phyloP scores from a whole-genome alignment of 768 basidiomycete species.

The Zangia roseola region DNA sequence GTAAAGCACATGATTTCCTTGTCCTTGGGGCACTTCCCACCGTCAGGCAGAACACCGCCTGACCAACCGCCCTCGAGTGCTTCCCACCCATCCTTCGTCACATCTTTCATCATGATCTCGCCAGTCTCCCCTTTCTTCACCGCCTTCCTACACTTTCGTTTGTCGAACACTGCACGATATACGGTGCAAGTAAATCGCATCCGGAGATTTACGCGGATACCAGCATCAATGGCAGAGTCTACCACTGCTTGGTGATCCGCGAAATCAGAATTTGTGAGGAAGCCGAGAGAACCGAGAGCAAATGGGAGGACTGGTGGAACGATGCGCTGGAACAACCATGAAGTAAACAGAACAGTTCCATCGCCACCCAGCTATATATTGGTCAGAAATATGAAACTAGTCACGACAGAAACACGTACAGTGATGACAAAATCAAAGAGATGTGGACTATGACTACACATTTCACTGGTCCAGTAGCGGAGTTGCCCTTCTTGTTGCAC shows the following conservation, averaged over 20 bases:
- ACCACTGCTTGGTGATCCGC: constrained; percentile 80
- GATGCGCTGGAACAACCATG: constrained; percentile 97
- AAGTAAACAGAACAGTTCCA: constrained; percentile 97
- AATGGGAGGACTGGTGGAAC: constrained; percentile 99
- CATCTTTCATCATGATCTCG: constrained; percentile 94
- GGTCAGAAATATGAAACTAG: constrained; percentile 10
- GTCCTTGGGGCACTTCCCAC: constrained; percentile 63
- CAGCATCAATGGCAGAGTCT: constrained; percentile 84
- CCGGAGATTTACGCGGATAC: constrained; percentile 94
- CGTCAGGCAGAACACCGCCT: constrained; percentile 42
- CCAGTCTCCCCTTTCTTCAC: constrained; percentile 93
- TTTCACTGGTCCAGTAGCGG: constrained; percentile 95
- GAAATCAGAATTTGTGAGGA: constrained; percentile 97
- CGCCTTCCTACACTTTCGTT: constrained; percentile 68
- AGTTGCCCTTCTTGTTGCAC: constrained; percentile 79
- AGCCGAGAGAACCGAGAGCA: constrained; percentile 94
- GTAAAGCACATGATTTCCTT: constrained; percentile 99
- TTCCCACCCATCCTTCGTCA: constrained; percentile 93
- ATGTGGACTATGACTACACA: constrained; percentile 90
- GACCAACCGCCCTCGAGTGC: constrained; percentile 83
- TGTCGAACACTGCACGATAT: constrained; percentile 84
- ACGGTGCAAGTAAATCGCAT: constrained; percentile 99
- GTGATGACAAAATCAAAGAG: constrained; percentile 98
- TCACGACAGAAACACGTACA: constrained; percentile 45
- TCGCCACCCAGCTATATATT: constrained; percentile 85